Evolutionary conservation across 1,284 basidiomycete genomes (phyloP).

Genomic region (Peniophora sp.): DNA sequence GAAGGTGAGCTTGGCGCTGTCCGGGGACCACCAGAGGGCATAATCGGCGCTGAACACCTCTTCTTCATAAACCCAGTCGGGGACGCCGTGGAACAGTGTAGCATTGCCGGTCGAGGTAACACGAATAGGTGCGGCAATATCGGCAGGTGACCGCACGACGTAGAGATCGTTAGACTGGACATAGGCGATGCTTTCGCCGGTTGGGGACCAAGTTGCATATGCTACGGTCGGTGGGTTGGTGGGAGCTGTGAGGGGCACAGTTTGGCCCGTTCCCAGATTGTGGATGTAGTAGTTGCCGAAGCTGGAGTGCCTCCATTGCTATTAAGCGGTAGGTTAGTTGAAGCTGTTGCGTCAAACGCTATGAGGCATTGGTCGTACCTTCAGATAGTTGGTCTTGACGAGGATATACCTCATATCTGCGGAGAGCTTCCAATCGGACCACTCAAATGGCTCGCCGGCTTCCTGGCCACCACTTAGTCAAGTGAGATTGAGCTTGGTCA

Average conservation of each 20-base stretch:
- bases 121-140: conserved; percentile 47
- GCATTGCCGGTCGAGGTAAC: conserved; percentile 79
- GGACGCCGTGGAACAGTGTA: conserved; percentile 88
- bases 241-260: conserved; percentile 62
- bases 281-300: conserved; percentile 88
- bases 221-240: conserved; percentile 62
- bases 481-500: not conserved
- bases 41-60: conserved; percentile 74
- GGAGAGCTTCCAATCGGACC: conserved; percentile 70
- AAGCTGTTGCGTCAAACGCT: not conserved
- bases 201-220: conserved; percentile 82
- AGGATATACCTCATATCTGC: conserved; percentile 85
- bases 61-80: conserved; percentile 97
- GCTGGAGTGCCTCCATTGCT: conserved; percentile 91
- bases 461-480: conserved; percentile 33
- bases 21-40: conserved; percentile 90
- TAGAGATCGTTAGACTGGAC: conserved; percentile 83
- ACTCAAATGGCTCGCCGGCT: conserved; percentile 43
- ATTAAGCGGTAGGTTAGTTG: conserved; percentile 4
- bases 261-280: conserved; percentile 49
- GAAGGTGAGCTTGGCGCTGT: conserved; percentile 76
- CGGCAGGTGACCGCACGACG: conserved; percentile 52
- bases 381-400: conserved; percentile 63
- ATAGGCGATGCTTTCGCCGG: conserved; percentile 74
- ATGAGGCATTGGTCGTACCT: conserved; percentile 55